Conservation (phyloP, 2,329 filamentous ascomycete genomes). For the Verticillium tricorpus region DNA sequence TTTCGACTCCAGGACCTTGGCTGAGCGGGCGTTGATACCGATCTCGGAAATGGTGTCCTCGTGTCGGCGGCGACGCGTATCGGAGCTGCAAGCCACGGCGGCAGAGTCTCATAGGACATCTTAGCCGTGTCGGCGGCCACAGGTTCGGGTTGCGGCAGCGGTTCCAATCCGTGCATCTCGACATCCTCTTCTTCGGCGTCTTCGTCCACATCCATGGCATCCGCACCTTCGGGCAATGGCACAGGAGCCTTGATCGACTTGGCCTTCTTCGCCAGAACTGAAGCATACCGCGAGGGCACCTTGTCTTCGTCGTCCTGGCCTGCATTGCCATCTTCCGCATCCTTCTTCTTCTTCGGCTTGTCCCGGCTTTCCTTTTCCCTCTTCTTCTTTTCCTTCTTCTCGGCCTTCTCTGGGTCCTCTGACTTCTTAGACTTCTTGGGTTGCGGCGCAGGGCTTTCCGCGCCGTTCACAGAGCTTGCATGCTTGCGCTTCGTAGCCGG, state of each 20-base stretch:
- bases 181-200: conserved; percentile 23
- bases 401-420: conserved; percentile 11
- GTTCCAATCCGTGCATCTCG: conserved; percentile 68
- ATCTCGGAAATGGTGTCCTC: conserved; percentile 58
- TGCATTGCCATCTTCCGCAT: conserved; percentile 18
- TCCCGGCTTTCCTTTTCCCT: conserved; percentile 20
- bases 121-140: conserved; percentile 51
- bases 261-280: conserved; percentile 49
- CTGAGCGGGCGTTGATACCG: conserved; percentile 55
- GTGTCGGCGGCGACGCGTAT: conserved; percentile 61
- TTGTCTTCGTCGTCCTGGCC: conserved; percentile 15
- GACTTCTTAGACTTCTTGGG: conserved; percentile 29
- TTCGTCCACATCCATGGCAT: conserved; percentile 22
- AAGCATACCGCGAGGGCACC: conserved; percentile 37
- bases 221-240: conserved; percentile 29
- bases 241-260: conserved; percentile 49
- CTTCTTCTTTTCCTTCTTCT: conserved; percentile 30
- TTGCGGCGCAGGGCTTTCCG: conserved; percentile 21
- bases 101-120: conserved; percentile 73
- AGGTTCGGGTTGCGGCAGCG: conserved; percentile 73
- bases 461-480: conserved; percentile 22
- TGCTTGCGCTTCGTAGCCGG: conserved; percentile 29
- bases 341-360: conserved; percentile 17
- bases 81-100: conserved; percentile 74
- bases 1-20: conserved; percentile 60